A percentile compares a stretch with the other conserved stretches of the same genome.
Conservation (phyloP, 1,284 basidiomycete species). For the Moesziomyces globuligerus region DNA sequence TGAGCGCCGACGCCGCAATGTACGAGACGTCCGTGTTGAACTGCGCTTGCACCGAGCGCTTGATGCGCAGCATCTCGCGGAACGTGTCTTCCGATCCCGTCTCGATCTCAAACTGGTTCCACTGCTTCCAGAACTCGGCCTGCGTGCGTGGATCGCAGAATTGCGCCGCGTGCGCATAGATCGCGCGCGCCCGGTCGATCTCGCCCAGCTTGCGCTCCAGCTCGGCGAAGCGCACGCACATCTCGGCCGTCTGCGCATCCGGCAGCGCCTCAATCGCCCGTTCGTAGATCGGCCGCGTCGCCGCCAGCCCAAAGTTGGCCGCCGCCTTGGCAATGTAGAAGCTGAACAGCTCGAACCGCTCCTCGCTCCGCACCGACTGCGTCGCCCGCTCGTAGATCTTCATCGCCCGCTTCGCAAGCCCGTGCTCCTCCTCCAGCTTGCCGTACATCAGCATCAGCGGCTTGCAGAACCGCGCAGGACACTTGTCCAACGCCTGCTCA, state of each 20-base stretch:
- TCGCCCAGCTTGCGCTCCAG: slow-evolving; percentile 98
- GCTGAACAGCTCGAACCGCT: slow-evolving; percentile 97
- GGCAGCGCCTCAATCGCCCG: slow-evolving; percentile 92
- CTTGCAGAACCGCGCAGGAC: slow-evolving; percentile 93
- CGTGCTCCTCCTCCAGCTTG: slow-evolving; percentile 91
- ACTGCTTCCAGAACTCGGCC: slow-evolving; percentile 92
- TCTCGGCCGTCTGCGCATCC: slow-evolving; percentile 92
- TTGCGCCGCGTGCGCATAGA: slow-evolving; percentile 96
- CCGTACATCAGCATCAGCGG: slow-evolving; percentile 95
- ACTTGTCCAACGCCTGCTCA: slow-evolving; percentile 96
- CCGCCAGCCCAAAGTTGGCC: slow-evolving; percentile 93
- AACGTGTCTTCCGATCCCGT: slow-evolving; percentile 98
- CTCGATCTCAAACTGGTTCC: slow-evolving; percentile 96
- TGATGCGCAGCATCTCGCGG: slow-evolving; percentile 97
- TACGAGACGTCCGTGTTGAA: slow-evolving; percentile 89
- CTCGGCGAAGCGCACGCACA: slow-evolving; percentile 94
- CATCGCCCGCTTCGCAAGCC: slow-evolving; percentile 95
- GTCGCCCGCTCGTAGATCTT: slow-evolving; percentile 93
- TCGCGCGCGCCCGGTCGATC: slow-evolving; percentile 94
- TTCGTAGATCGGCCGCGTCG: slow-evolving; percentile 96
- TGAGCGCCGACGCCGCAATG: slow-evolving; percentile 65
- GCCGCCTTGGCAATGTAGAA: slow-evolving; percentile 95
- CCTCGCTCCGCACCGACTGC: slow-evolving; percentile 82
- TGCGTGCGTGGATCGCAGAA: slow-evolving; percentile 92
- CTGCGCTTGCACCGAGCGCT: slow-evolving; percentile 95